Conservation (phyloP, 495 filamentous ascomycete species). For the Apiosordaria backusii region DNA sequence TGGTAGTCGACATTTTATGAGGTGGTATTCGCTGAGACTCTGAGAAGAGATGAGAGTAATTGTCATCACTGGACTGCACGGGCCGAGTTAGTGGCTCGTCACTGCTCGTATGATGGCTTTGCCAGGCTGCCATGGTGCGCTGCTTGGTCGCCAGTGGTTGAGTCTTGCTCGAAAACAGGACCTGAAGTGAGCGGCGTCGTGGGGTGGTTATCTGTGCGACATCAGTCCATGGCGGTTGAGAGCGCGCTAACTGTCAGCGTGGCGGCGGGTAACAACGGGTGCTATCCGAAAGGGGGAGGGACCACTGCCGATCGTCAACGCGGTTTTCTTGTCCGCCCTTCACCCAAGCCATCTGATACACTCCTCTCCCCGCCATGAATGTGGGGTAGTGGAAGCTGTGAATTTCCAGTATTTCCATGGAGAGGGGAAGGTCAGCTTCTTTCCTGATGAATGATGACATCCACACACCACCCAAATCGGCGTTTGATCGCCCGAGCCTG, state of each 20-base stretch:
- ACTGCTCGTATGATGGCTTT: not conserved
- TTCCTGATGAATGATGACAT: not conserved
- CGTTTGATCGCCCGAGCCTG: conserved; percentile 19
- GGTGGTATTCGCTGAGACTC: not conserved
- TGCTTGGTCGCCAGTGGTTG: too few relatives aligned
- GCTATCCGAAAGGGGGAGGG: conserved; percentile 4
- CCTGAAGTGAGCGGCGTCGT: not conserved
- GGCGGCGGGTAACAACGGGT: conserved; percentile 14
- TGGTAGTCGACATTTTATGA: not conserved
- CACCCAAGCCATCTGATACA: conserved; percentile 1
- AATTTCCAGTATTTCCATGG: not conserved
- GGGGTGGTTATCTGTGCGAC: conserved; percentile 7
- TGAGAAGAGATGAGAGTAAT: not conserved
- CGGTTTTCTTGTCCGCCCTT: not conserved
- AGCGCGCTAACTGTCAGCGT: not conserved
- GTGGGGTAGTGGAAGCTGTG: not conserved
- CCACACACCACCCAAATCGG: conserved; percentile 1
- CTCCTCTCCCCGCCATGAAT: conserved; percentile 5
- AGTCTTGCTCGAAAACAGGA: not conserved
- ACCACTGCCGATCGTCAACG: not conserved
- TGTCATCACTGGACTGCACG: too few relatives aligned
- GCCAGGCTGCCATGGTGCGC: not conserved
- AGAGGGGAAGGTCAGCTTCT: not conserved
- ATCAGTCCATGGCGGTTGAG: not conserved
- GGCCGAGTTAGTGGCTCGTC: not conserved